Evolutionary conservation across 1,284 basidiomycete genomes (phyloP), one percentile per base, ranked within the genome.

Genomic region (Rhodotorula sp.): DNA sequence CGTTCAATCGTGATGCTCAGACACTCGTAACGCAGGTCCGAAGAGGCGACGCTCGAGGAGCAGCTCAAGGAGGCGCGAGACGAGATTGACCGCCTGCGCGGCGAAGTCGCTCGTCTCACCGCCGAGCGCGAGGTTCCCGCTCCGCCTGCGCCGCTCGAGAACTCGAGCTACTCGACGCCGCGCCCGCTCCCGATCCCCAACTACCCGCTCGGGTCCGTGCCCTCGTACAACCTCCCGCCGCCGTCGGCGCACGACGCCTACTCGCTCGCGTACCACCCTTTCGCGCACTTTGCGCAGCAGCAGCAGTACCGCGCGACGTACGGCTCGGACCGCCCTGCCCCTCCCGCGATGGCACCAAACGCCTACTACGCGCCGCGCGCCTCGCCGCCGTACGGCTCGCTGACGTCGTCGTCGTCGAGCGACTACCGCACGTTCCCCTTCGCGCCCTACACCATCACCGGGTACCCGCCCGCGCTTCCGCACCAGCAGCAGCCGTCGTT

Each of bases 31-130:
- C 23, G 49, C 58, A 48, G 44, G 3, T 21, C 44, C 53, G 34
- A 56, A 23, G 13, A n/a, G 27, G 27, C 46, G 7, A n/a, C 45
- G 21, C 25, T 61, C n/a, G 19, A 42, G 13, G 53, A 61, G 10
- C 45, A 61, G 19, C 53, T 67, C 50, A 21, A 4, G 46, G 8
- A 27, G 23, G 60, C 54, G 17, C 50, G 46, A 17, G 27, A 7
- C 34, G 66, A 67, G n/a, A 61, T 61, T 7, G 41, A 5, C 12
- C 53, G 34, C n/a, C 46, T 67, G 23, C 45, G 41, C 23, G 16
- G 5, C 8, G n/a, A 48, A 9, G 46, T 66, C 45, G 52, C n/a
- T 13, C 21, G 17, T 10, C 52, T 61, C 23, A 25, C 7, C 34
- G 52, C 52, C 23, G 44, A 14, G 4, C 42, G 52, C 46, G 9